Conservation (phyloP, 306 rosid species). For the Cercis canadensis region DNA sequence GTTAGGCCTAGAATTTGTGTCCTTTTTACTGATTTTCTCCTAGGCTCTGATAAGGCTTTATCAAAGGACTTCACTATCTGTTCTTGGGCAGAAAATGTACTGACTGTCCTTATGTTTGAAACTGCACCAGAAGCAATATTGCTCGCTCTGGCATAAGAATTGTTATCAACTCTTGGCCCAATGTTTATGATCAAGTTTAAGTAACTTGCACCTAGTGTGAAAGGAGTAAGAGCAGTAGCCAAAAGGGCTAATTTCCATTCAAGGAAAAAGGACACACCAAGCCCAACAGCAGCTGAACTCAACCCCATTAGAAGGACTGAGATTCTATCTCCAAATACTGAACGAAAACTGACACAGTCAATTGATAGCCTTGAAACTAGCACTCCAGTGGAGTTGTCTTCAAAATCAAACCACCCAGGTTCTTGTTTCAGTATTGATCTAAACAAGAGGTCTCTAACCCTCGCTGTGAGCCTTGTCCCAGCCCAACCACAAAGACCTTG, state of each 20-base stretch:
- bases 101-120: constrained; percentile 81
- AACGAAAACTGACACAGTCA: constrained; percentile 69
- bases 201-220: constrained; percentile 93
- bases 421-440: constrained; percentile 85
- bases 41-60: constrained; percentile 69
- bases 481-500: constrained; percentile 97
- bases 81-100: constrained; percentile 88
- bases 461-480: constrained; percentile 81
- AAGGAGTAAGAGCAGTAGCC: constrained; percentile 83
- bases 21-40: constrained; percentile 57
- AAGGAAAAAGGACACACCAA: constrained; percentile 60
- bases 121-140: constrained; percentile 90
- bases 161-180: constrained; percentile 71
- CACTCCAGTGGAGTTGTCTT: constrained; percentile 76
- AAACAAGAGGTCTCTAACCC: constrained; percentile 79
- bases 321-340: constrained; percentile 74
- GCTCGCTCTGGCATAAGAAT: constrained; percentile 80
- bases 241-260: constrained; percentile 67
- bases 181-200: constrained; percentile 73
- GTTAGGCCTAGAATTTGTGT: constrained; percentile 74
- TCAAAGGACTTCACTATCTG: constrained; percentile 74
- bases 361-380: constrained; percentile 78
- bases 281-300: constrained; percentile 79
- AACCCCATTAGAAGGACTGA: constrained; percentile 91
- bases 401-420: constrained; percentile 95